Percentiles rank a stretch among this genome's conserved stretches.
phyloP scores from a whole-genome alignment of 2,329 filamentous ascomycete genomes.

The Phialophora expanda region DNA sequence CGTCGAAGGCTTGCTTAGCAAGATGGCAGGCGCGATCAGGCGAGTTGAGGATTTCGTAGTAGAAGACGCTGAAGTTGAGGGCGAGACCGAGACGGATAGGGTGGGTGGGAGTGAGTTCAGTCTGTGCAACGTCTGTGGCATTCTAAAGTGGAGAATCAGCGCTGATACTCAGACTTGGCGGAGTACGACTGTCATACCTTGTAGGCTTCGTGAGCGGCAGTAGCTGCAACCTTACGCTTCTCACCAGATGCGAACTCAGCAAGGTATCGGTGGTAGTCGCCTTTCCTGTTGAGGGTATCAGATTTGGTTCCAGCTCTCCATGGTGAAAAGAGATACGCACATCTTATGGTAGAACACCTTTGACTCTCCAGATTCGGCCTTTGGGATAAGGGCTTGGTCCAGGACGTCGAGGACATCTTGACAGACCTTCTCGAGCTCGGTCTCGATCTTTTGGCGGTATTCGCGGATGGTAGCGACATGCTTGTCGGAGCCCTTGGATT shows the following conservation, averaged over 20 bases:
- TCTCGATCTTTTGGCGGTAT: conserved; percentile 98
- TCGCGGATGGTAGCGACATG: conserved; percentile 93
- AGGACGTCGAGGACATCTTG: conserved; percentile 96
- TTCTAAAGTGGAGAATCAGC: conserved; percentile 61
- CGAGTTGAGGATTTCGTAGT: conserved; percentile 99
- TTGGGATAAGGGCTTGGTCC: conserved; percentile 90
- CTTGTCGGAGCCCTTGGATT: conserved; percentile 96
- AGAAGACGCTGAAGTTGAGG: conserved; percentile 99
- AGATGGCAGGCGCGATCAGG: conserved; percentile 97
- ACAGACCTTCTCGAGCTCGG: conserved; percentile 96
- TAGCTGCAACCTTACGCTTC: conserved; percentile 87
- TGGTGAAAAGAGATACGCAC: conserved; percentile 59
- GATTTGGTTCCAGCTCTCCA: conserved; percentile 17
- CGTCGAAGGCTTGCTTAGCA: conserved; percentile 98
- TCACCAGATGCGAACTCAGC: conserved; percentile 92
- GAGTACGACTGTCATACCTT: conserved; percentile 69
- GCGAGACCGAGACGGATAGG: conserved; percentile 97
- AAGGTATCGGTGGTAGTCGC: conserved; percentile 94
- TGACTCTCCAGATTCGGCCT: conserved; percentile 94
- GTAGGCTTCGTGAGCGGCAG: conserved; percentile 91
- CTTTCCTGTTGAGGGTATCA: conserved; percentile 70
- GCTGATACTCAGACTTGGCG: not conserved
- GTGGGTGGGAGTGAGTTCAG: conserved; percentile 94
- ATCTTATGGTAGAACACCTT: conserved; percentile 99
- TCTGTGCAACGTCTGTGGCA: conserved; percentile 97